These are phyloP conservation scores for Puccinia horiana DNA, from an alignment of 1,284 basidiomycete genomes.

Conservation along the genomic window DNA sequence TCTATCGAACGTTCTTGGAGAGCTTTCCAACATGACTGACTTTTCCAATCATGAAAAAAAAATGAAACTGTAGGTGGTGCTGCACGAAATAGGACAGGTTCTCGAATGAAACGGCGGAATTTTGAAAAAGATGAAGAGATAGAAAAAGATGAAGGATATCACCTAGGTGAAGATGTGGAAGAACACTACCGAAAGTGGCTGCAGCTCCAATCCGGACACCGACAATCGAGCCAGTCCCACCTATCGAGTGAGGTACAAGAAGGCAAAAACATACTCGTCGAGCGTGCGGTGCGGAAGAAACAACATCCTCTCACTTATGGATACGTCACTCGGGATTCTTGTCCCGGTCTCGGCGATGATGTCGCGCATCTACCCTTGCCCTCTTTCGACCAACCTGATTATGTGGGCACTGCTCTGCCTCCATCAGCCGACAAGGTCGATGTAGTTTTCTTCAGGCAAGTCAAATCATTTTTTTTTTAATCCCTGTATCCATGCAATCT, in stretches of 20 bases:
- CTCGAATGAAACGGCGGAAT: neutral
- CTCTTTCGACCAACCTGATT: constrained; percentile 64
- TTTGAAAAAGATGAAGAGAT: neutral
- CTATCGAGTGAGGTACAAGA: neutral
- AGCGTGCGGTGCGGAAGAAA: neutral
- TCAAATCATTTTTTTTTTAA: neutral
- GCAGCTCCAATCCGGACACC: constrained; percentile 6
- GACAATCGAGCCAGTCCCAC: neutral
- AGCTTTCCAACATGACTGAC: neutral
- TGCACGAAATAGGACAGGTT: neutral
- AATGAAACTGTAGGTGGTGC: constrained; percentile 23
- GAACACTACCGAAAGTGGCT: constrained; percentile 25
- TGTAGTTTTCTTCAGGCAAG: constrained; percentile 42
- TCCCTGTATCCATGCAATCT: neutral
- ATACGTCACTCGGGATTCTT: constrained; percentile 58
- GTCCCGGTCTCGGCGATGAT: constrained; percentile 73
- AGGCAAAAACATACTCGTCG: neutral
- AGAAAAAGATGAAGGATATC: constrained; percentile 34
- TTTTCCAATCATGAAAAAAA: neutral
- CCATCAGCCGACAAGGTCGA: constrained; percentile 29
- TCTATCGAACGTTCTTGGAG: neutral
- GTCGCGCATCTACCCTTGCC: constrained; percentile 66
- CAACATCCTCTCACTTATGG: constrained; percentile 40
- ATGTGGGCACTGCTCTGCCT: constrained; percentile 60
- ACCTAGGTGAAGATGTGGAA: constrained; percentile 36